Evolutionary conservation across 2,329 filamentous ascomycete genomes (phyloP).

Genomic region (Aspergillus aculeatus): DNA sequence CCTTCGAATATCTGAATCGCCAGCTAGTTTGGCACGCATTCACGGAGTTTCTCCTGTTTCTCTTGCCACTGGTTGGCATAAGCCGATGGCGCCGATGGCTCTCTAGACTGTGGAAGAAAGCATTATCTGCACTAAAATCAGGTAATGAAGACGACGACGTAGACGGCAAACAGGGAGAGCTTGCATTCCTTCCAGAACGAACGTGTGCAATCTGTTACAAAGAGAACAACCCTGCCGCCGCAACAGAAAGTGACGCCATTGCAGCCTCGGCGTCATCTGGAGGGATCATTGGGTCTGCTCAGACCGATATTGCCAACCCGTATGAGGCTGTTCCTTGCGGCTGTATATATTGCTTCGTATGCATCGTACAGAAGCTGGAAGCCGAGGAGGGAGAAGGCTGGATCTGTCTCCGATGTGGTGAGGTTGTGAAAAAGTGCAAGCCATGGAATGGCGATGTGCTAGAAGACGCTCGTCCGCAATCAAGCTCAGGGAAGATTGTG

Average conservation of each 20-base stretch:
- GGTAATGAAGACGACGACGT: conserved; percentile 51
- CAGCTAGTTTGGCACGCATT: conserved; percentile 99
- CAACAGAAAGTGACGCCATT: conserved; percentile 73
- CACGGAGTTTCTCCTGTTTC: conserved; percentile 95
- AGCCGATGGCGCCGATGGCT: conserved; percentile 90
- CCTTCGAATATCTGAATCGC: conserved; percentile 95
- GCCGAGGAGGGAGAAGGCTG: conserved; percentile 92
- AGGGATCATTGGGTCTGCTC: conserved; percentile 80
- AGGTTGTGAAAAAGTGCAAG: conserved; percentile 76
- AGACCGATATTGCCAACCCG: conserved; percentile 93
- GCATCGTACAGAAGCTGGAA: conserved; percentile 84
- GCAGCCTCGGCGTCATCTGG: conserved; percentile 64
- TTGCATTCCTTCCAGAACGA: conserved; percentile 81
- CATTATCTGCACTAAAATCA: conserved; percentile 61
- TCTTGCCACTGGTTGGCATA: conserved; percentile 94
- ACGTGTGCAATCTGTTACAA: conserved; percentile 97
- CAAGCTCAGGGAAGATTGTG: conserved; percentile 41
- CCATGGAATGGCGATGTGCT: conserved; percentile 92
- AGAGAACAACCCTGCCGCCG: conserved; percentile 74
- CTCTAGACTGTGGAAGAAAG: conserved; percentile 79
- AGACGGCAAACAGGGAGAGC: conserved; percentile 63
- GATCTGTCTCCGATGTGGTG: conserved; percentile 85
- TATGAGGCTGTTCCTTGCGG: conserved; percentile 88
- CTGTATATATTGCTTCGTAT: conserved; percentile 95
- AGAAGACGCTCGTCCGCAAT: conserved; percentile 36